Evolutionary conservation across 2,329 filamentous ascomycete species (phyloP).

Genomic region (Colletotrichum salicis): DNA sequence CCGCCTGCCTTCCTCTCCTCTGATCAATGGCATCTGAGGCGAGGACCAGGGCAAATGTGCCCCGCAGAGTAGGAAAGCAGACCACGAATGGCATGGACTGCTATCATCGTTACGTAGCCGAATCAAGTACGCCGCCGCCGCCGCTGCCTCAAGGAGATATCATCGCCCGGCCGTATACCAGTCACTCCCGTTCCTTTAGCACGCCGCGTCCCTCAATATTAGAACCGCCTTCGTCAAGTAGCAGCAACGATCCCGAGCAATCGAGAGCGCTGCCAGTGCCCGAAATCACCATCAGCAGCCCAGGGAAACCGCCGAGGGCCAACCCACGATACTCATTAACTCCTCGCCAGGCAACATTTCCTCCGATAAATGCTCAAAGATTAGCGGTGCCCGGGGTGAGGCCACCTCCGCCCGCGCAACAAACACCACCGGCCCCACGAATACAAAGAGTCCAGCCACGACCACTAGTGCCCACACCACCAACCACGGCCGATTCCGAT

Average conservation of each 20-base stretch:
- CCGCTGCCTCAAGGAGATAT: neutral
- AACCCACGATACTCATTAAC: constrained; percentile 23
- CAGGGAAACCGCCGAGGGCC: constrained; percentile 1
- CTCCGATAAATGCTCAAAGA: neutral
- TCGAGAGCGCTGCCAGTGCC: constrained; percentile 5
- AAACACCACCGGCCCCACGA: neutral
- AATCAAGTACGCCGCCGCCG: constrained; percentile 23
- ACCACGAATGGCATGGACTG: constrained; percentile 33
- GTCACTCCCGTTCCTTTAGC: constrained; percentile 34
- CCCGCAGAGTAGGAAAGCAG: constrained; percentile 29
- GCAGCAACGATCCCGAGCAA: neutral
- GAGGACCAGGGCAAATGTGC: constrained; percentile 36
- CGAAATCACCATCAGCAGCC: constrained; percentile 26
- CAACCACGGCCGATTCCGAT: neutral
- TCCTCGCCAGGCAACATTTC: constrained; percentile 4
- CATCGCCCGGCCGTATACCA: constrained; percentile 27
- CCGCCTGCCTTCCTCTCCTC: neutral
- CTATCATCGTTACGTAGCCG: constrained; percentile 36
- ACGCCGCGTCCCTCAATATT: constrained; percentile 23
- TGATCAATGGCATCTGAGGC: constrained; percentile 31
- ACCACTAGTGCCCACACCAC: neutral
- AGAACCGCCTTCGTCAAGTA: neutral
- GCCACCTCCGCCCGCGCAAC: neutral
- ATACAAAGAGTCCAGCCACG: neutral
- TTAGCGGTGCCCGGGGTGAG: constrained; percentile 10